Conservation (phyloP, 1,284 basidiomycete species). For the Apiotrichum gracile region DNA sequence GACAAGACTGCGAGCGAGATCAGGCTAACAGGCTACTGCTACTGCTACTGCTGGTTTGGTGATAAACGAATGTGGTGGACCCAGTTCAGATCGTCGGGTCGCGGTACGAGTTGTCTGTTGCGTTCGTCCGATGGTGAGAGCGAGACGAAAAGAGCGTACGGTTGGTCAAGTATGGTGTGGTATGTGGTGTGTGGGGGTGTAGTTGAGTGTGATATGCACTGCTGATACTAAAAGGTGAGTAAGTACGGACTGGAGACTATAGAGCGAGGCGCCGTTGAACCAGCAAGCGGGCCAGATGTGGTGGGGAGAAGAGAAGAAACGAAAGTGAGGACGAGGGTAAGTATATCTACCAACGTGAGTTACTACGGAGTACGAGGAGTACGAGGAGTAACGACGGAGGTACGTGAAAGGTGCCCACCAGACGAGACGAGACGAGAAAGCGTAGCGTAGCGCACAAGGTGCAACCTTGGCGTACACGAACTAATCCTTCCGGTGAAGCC, state of each 20-base stretch:
- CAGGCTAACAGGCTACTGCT: not conserved
- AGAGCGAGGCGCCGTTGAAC: conserved; percentile 6
- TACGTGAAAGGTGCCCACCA: too few species aligned
- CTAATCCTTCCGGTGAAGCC: too few species aligned
- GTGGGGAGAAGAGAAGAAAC: not conserved
- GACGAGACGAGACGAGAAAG: too few species aligned
- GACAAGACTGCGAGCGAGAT: too few species aligned
- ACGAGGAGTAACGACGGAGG: too few species aligned
- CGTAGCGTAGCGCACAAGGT: too few species aligned
- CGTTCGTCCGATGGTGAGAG: not conserved
- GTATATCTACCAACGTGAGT: not conserved
- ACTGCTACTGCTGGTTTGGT: not conserved
- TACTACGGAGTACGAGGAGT: too few species aligned
- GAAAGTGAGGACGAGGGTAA: not conserved
- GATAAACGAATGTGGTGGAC: conserved; percentile 1
- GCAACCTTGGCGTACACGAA: too few species aligned
- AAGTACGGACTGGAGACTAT: not conserved
- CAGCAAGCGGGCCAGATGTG: conserved; percentile 9
- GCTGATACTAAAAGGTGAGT: not conserved
- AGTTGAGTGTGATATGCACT: not conserved
- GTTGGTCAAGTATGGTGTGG: not conserved
- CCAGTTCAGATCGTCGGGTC: not conserved
- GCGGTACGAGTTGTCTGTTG: not conserved
- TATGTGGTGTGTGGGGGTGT: not conserved
- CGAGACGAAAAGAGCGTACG: not conserved